Evolutionary conservation across 371 early-diverging fungal species (phyloP), one percentile per base, ranked within the genome.

Genomic region (Actinomucor elegans): DNA sequence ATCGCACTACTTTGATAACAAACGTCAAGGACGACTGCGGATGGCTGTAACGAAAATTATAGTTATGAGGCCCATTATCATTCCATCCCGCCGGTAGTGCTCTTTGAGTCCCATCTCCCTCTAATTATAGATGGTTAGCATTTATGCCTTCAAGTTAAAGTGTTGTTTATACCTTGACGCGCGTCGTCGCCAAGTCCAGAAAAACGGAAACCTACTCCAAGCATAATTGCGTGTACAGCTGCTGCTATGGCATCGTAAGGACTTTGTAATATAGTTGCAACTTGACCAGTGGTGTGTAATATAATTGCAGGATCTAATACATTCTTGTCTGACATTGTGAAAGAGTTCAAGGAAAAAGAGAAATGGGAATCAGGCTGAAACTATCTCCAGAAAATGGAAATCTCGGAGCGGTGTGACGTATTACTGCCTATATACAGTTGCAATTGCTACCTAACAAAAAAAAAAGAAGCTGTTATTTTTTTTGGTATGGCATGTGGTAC

Each of bases 21-120:
- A 87, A 89, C 0, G 86, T 88, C 27, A 88, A 65, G 28, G 83
- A 73, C 0, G 89, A 88, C 44, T 88, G 83, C 5, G 85, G 70
- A 65, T 88, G 90, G 14, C 70, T 79, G 51, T 90, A 90, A 50
- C 84, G 73, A 61, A 88, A 82, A 2, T 85, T 69, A 59, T 83
- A 92, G 29, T 50, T 34, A 65, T 74, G 61, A 57, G 87, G 72
- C 26, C 77, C 69, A 24, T 65, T 45, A 1, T 68, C 51, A 57
- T 85, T 88, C 90, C 90, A 89, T 27, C 59, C 64, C 7, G 50
- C 48, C 1, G 86, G 87, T 12, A 87, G 52, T 3, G 43, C 40
- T 26, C 57, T 68, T 5, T 56, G 50, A 12, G 55, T 61, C 7
- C 75, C 62, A 36, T 73, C 69, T 18, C 69, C 71, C 46, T 67